Conservation (phyloP, 1,284 basidiomycete species). For the Heterobasidion annosum region DNA sequence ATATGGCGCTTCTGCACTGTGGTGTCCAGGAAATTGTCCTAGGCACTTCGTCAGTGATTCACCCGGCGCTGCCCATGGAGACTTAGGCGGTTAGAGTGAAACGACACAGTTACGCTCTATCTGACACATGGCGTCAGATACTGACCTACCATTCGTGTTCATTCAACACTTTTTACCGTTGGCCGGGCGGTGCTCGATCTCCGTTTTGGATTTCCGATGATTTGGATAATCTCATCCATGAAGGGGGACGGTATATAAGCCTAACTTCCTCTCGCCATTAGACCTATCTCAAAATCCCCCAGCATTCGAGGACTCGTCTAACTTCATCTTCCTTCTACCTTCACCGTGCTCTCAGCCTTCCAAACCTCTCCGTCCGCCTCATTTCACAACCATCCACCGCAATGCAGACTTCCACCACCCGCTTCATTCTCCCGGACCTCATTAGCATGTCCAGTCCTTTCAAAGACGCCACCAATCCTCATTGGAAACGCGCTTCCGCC, state of each 20-base stretch:
- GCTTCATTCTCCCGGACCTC: slow-evolving; percentile 52
- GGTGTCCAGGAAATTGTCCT: too few species aligned
- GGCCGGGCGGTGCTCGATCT: background rate
- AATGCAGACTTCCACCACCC: slow-evolving; percentile 24
- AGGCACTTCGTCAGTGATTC: too few species aligned
- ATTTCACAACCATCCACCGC: background rate
- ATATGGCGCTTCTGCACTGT: too few species aligned
- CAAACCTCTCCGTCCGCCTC: background rate
- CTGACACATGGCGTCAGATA: too few species aligned
- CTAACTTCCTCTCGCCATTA: too few species aligned
- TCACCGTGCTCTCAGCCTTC: background rate
- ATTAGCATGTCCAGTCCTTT: slow-evolving; percentile 35
- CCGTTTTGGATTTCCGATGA: background rate
- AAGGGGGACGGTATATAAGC: too few species aligned
- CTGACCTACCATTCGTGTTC: background rate
- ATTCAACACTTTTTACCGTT: background rate
- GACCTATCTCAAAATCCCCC: too few species aligned
- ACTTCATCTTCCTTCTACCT: too few species aligned
- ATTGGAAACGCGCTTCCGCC: slow-evolving; percentile 42
- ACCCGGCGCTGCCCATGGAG: too few species aligned
- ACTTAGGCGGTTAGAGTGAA: background rate
- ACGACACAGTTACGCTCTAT: background rate
- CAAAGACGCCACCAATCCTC: slow-evolving; percentile 35
- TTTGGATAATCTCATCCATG: background rate
- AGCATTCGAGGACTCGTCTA: too few species aligned